Percentiles rank a stretch among this genome's conserved stretches.
Conservation (phyloP, 306 rosid genomes). For the Sophora flavescens region DNA sequence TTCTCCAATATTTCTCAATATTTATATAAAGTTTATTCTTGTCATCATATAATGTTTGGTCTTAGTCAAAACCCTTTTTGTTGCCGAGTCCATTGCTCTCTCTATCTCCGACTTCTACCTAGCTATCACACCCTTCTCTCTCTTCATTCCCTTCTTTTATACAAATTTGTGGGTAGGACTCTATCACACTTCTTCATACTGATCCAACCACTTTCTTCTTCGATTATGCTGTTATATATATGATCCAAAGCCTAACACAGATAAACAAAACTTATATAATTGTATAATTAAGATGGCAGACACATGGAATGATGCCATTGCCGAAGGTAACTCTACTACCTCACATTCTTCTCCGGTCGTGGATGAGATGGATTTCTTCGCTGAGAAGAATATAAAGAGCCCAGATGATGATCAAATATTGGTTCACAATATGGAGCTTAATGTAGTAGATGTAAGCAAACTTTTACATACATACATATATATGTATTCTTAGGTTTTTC, state of each 20-base stretch:
- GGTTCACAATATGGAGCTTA: conserved; percentile 37
- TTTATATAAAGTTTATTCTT: not conserved
- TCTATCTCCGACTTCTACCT: conserved; percentile 48
- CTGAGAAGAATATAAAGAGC: conserved; percentile 30
- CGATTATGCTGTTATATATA: not conserved
- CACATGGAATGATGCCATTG: conserved; percentile 35
- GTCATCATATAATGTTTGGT: conserved; percentile 45
- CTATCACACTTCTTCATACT: conserved; percentile 44
- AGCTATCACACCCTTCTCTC: conserved; percentile 24
- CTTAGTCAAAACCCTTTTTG: conserved; percentile 68
- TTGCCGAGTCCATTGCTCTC: conserved; percentile 71
- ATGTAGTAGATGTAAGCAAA: conserved; percentile 55
- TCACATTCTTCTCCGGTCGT: conserved; percentile 34
- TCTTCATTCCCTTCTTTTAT: conserved; percentile 22
- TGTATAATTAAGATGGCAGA: conserved; percentile 39
- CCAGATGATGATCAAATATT: conserved; percentile 34
- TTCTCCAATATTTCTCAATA: conserved; percentile 36
- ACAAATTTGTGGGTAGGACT: conserved; percentile 40
- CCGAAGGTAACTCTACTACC: not conserved
- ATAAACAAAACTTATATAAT: not conserved
- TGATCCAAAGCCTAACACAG: not conserved
- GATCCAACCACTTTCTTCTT: conserved; percentile 29
- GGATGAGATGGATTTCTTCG: conserved; percentile 69
- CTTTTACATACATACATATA: not conserved
- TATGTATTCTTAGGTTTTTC: not conserved